Percentiles rank a stretch among this genome's conserved stretches.
phyloP scores from a whole-genome alignment of 1,284 basidiomycete genomes.

The Cutaneotrichosporon sp. region DNA sequence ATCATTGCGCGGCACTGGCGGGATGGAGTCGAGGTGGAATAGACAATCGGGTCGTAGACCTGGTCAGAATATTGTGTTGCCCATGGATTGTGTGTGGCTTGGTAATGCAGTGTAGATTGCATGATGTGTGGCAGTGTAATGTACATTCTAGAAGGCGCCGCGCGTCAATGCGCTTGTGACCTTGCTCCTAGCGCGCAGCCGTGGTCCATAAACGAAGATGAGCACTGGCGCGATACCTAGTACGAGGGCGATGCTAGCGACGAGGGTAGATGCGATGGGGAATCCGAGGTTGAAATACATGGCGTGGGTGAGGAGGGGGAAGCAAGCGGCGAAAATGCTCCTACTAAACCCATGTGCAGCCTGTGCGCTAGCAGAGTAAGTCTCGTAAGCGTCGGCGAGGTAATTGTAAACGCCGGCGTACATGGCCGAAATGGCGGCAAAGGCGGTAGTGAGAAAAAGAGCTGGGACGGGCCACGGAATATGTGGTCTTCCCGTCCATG shows the following conservation, averaged over 20 bases:
- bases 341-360: constrained; percentile 49
- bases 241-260: constrained; percentile 44
- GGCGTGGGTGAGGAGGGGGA: constrained; percentile 44
- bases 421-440: constrained; percentile 44
- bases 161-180: constrained; percentile 40
- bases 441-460: constrained; percentile 30
- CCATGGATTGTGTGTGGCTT: too few relatives aligned
- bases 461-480: constrained; percentile 43
- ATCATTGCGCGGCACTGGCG: constrained; percentile 8
- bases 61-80: too few relatives aligned
- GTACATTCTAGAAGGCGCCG: constrained; percentile 2
- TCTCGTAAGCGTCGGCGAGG: constrained; percentile 49
- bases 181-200: constrained; percentile 42
- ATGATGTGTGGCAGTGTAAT: too few relatives aligned
- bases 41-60: background rate
- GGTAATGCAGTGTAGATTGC: too few relatives aligned
- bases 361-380: constrained; percentile 51
- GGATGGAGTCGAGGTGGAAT: background rate
- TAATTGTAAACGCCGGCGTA: constrained; percentile 47
- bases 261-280: constrained; percentile 43
- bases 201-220: constrained; percentile 45
- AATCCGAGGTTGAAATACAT: constrained; percentile 49
- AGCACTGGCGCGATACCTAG: constrained; percentile 45
- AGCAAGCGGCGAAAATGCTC: constrained; percentile 42
- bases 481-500: constrained; percentile 45